Conservation (phyloP, 1,284 basidiomycete genomes). For the Bondarzewia mesenterica region DNA sequence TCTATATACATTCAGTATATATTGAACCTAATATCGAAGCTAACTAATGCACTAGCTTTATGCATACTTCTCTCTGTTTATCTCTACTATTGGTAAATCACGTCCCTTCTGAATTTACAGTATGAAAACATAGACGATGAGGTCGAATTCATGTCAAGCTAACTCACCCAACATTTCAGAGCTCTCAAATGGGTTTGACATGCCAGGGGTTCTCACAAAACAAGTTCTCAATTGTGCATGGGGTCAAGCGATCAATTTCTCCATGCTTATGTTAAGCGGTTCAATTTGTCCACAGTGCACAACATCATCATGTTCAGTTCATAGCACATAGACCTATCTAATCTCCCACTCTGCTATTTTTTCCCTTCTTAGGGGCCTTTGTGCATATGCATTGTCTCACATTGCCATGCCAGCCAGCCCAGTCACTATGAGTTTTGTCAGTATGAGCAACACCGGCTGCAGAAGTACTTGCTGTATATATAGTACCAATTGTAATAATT, state of each 20-base stretch:
- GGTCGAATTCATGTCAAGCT: conserved; percentile 54
- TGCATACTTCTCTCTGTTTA: conserved; percentile 31
- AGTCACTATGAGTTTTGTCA: too few species aligned
- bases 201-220: conserved; percentile 92
- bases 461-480: too few species aligned
- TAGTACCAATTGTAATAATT: too few species aligned
- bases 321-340: conserved; percentile 81
- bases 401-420: too few species aligned
- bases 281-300: conserved; percentile 68
- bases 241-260: conserved; percentile 85
- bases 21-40: conserved; percentile 58
- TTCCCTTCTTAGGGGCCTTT: too few species aligned
- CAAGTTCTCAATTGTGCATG: conserved; percentile 14
- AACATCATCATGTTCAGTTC: conserved; percentile 89
- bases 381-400: too few species aligned
- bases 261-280: conserved; percentile 82
- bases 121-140: conserved; percentile 80
- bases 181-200: conserved; percentile 76
- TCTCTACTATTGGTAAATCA: not conserved
- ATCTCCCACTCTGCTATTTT: conserved; percentile 65
- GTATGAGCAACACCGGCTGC: too few species aligned
- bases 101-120: too few species aligned
- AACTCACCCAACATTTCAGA: conserved; percentile 66
- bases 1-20: conserved; percentile 81
- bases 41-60: conserved; percentile 77